These are phyloP conservation scores for Cyclospora cayetanensis DNA, from an alignment of 169 alveolate genomes.

Conservation along the genomic window DNA sequence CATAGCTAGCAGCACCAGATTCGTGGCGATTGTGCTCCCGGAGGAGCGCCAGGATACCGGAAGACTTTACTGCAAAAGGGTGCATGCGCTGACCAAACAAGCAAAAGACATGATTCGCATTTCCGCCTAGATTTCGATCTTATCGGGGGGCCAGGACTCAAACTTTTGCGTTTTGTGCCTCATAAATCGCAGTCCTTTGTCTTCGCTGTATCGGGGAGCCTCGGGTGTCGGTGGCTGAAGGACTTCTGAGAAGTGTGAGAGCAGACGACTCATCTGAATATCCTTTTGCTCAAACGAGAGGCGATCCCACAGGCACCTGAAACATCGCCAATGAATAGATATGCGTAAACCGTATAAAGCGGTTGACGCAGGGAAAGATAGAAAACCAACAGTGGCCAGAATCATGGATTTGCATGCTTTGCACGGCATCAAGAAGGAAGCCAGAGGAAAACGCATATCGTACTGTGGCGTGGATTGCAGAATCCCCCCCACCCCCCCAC, in stretches of 20 bases:
- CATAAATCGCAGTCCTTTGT: slow-evolving; percentile 30
- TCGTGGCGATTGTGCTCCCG: too few species aligned
- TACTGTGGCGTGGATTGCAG: too few species aligned
- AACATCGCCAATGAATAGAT: background rate
- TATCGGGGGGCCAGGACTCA: slow-evolving; percentile 88
- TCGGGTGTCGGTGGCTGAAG: background rate
- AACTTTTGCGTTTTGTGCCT: slow-evolving; percentile 83
- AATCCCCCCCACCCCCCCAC: too few species aligned
- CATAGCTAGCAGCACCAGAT: too few species aligned
- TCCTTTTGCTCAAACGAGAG: slow-evolving; percentile 81
- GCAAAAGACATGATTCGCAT: background rate
- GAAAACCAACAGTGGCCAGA: too few species aligned
- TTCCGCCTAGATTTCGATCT: slow-evolving; percentile 76
- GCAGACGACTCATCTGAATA: slow-evolving; percentile 77
- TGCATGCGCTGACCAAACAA: too few species aligned
- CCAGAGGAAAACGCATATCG: too few species aligned
- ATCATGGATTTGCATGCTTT: too few species aligned
- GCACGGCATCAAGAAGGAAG: too few species aligned
- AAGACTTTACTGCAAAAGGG: too few species aligned
- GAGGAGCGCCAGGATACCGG: too few species aligned
- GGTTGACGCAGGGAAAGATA: too few species aligned
- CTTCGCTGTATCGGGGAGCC: background rate
- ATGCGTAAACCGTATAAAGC: background rate
- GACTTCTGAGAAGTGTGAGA: slow-evolving; percentile 12
- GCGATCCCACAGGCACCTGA: slow-evolving; percentile 81